Conservation (phyloP, 768 basidiomycete species). For the Lactarius sanguifluus region DNA sequence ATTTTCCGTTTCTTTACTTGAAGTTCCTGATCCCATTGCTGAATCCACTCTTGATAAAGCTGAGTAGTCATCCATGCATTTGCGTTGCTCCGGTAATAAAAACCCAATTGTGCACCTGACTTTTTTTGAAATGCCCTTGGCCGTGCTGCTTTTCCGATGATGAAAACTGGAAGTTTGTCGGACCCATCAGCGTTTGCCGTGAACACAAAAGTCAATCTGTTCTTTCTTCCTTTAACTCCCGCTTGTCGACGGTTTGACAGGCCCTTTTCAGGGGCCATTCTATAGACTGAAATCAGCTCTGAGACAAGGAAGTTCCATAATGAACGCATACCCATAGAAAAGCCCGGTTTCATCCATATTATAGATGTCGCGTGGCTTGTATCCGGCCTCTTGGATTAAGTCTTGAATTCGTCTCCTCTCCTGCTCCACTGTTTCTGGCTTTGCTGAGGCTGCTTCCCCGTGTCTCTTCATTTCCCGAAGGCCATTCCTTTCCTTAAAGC, state of each 20-base stretch:
- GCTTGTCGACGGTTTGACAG: too few species aligned
- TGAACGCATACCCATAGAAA: not conserved
- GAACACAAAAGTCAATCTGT: not conserved
- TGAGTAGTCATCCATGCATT: not conserved
- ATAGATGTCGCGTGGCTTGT: not conserved
- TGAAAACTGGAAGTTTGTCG: not conserved
- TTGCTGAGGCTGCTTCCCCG: not conserved
- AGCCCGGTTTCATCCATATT: constrained; percentile 13
- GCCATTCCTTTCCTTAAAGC: not conserved
- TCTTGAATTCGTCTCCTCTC: not conserved
- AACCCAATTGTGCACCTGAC: not conserved
- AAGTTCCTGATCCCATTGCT: not conserved
- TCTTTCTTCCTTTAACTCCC: not conserved
- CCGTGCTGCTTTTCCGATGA: not conserved
- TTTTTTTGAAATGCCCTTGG: not conserved
- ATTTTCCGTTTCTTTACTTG: not conserved
- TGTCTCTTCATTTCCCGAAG: not conserved
- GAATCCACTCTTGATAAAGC: not conserved
- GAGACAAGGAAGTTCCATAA: too few species aligned
- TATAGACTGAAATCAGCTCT: too few species aligned
- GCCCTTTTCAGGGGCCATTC: not conserved
- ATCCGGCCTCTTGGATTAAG: not conserved
- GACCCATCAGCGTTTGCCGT: not conserved
- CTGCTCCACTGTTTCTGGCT: not conserved
- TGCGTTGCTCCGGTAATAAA: not conserved